phyloP scores from a whole-genome alignment of 2,329 filamentous ascomycete species.

The Neofusicoccum kwambonambiense region DNA sequence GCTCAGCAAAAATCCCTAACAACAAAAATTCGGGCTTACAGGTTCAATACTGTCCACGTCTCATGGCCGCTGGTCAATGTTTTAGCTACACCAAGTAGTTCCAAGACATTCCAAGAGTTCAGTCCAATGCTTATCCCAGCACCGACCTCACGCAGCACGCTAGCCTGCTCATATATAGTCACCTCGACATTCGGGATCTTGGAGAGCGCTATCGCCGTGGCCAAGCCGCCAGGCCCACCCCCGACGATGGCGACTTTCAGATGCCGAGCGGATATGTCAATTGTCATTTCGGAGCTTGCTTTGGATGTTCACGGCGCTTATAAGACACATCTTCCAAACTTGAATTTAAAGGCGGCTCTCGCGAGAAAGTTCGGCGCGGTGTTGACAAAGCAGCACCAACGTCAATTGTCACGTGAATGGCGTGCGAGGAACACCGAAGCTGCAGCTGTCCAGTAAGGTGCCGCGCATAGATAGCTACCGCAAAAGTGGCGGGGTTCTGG shows the following conservation, averaged over 20 bases:
- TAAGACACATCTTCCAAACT: not conserved
- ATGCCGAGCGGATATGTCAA: conserved; percentile 5
- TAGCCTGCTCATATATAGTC: conserved; percentile 36
- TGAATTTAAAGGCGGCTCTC: not conserved
- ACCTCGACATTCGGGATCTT: conserved; percentile 32
- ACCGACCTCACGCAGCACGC: conserved; percentile 31
- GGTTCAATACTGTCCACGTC: conserved; percentile 31
- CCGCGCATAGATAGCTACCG: not conserved
- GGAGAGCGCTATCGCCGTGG: conserved; percentile 21
- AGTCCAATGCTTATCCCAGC: conserved; percentile 20
- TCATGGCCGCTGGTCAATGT: conserved; percentile 30
- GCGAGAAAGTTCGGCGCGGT: conserved; percentile 4
- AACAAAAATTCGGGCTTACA: conserved; percentile 24
- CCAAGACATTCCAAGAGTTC: conserved; percentile 47
- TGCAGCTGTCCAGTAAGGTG: not conserved
- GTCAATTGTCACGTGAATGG: conserved; percentile 22
- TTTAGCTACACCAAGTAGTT: conserved; percentile 45
- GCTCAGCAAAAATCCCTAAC: not conserved
- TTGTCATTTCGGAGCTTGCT: conserved; percentile 15
- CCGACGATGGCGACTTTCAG: conserved; percentile 30
- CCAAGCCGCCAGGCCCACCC: conserved; percentile 24
- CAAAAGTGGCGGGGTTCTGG: not conserved
- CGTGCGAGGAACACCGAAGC: conserved; percentile 18
- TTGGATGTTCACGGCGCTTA: not conserved
- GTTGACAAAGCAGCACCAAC: conserved; percentile 21